These are phyloP conservation scores for Ceratobasidium theobromae DNA, from an alignment of 1,284 basidiomycete genomes.

Conservation along the genomic window DNA sequence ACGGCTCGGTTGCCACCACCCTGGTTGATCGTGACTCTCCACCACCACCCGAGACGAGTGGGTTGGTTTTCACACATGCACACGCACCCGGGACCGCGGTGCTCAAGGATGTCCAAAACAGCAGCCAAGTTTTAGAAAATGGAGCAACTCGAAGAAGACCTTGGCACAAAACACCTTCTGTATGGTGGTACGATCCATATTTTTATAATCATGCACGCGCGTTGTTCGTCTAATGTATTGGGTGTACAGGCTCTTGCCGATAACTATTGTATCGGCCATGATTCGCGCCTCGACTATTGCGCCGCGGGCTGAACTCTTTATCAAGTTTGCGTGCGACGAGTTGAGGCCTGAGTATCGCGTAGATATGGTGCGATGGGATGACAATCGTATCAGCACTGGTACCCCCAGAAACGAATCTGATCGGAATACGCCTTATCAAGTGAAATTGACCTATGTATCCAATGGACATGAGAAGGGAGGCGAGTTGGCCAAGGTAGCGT, in stretches of 20 bases:
- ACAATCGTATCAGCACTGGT: neutral
- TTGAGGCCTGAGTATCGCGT: conserved; percentile 34
- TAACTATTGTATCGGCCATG: conserved; percentile 25
- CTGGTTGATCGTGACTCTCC: too few species aligned
- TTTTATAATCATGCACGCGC: neutral
- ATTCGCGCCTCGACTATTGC: conserved; percentile 32
- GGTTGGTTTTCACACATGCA: too few species aligned
- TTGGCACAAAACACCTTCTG: conserved; percentile 31
- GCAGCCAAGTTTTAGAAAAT: too few species aligned
- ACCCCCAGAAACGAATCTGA: too few species aligned
- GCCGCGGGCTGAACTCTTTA: conserved; percentile 33
- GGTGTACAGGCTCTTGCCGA: conserved; percentile 30
- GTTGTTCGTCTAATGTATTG: neutral
- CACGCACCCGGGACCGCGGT: too few species aligned
- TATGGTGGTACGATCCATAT: conserved; percentile 27
- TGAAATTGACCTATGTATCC: too few species aligned
- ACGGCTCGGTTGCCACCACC: too few species aligned
- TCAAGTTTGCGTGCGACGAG: conserved; percentile 35
- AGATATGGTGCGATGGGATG: neutral
- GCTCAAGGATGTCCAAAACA: too few species aligned
- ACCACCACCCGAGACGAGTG: too few species aligned
- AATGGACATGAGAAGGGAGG: too few species aligned
- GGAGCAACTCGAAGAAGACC: neutral
- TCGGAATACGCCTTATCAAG: too few species aligned
- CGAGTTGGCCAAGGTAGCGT: neutral